Conservation (phyloP, 139 green algal genomes). For the Coelastrella sp. region DNA sequence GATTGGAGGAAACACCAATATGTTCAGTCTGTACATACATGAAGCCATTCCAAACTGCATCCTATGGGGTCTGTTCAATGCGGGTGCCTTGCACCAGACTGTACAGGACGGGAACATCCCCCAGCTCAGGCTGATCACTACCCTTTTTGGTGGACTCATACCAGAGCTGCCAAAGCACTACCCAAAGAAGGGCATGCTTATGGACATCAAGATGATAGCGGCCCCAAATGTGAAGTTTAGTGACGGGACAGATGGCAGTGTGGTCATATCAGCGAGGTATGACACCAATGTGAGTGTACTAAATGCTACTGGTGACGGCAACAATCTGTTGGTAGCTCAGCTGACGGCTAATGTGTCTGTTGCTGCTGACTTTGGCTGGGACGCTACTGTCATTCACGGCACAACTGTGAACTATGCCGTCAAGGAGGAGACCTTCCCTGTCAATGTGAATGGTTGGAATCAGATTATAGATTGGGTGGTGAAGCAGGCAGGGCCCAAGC, state of each 20-base stretch:
- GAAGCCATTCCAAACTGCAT: conserved; percentile 49
- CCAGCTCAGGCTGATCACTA: conserved; percentile 44
- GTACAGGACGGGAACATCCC: conserved; percentile 50
- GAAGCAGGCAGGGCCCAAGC: conserved; percentile 42
- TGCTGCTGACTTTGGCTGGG: conserved; percentile 42
- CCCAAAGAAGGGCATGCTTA: conserved; percentile 34
- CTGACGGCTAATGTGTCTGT: conserved; percentile 44
- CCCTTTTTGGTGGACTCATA: conserved; percentile 46
- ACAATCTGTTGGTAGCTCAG: conserved; percentile 26
- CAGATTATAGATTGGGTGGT: conserved; percentile 44
- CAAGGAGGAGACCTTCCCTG: background rate
- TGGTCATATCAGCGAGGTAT: conserved; percentile 17
- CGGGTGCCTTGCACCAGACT: conserved; percentile 11
- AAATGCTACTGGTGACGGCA: conserved; percentile 21
- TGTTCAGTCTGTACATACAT: conserved; percentile 46
- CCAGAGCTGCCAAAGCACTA: conserved; percentile 44
- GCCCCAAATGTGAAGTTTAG: conserved; percentile 3
- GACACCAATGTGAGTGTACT: conserved; percentile 44
- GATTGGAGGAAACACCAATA: background rate
- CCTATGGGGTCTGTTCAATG: conserved; percentile 37
- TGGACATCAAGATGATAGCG: conserved; percentile 30
- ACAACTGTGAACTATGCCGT: conserved; percentile 39
- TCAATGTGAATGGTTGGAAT: conserved; percentile 41
- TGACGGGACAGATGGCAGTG: background rate
- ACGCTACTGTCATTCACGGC: conserved; percentile 10